phyloP scores from a whole-genome alignment of 371 early-diverging fungal species.

The Apophysomyces trapeziformis region DNA sequence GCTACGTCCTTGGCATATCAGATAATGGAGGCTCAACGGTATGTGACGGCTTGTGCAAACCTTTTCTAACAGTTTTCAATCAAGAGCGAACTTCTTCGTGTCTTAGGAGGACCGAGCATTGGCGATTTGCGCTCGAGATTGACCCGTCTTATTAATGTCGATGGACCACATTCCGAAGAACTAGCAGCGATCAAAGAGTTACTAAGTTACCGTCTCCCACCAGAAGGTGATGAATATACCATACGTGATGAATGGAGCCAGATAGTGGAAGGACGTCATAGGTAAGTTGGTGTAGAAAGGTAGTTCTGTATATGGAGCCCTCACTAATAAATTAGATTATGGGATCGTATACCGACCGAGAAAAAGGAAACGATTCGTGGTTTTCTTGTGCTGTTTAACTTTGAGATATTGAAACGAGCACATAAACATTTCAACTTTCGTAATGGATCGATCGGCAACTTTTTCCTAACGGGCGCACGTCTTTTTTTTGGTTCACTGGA shows the following conservation, averaged over 20 bases:
- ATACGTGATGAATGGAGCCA: constrained; percentile 70
- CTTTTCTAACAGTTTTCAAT: not conserved
- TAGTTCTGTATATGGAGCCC: not conserved
- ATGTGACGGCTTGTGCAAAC: constrained; percentile 9
- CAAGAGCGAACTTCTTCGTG: constrained; percentile 64
- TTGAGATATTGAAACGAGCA: constrained; percentile 53
- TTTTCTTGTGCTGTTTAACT: constrained; percentile 60
- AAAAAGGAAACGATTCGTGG: constrained; percentile 64
- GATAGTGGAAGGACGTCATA: constrained; percentile 72
- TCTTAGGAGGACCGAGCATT: constrained; percentile 73
- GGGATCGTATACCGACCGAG: constrained; percentile 50
- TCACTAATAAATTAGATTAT: constrained; percentile 30
- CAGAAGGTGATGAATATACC: constrained; percentile 46
- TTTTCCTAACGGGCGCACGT: constrained; percentile 70
- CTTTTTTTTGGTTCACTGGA: constrained; percentile 73
- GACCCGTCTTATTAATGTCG: constrained; percentile 61
- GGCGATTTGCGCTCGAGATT: constrained; percentile 70
- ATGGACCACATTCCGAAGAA: constrained; percentile 34
- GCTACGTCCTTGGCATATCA: constrained; percentile 73
- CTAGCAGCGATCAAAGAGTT: constrained; percentile 66
- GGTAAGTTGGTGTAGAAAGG: constrained; percentile 27
- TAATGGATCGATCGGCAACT: constrained; percentile 66
- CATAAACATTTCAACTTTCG: constrained; percentile 63
- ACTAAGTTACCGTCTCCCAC: constrained; percentile 66
- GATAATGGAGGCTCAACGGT: constrained; percentile 75